Evolutionary conservation across 768 basidiomycete species (phyloP).

Genomic region (Suillus luteus): DNA sequence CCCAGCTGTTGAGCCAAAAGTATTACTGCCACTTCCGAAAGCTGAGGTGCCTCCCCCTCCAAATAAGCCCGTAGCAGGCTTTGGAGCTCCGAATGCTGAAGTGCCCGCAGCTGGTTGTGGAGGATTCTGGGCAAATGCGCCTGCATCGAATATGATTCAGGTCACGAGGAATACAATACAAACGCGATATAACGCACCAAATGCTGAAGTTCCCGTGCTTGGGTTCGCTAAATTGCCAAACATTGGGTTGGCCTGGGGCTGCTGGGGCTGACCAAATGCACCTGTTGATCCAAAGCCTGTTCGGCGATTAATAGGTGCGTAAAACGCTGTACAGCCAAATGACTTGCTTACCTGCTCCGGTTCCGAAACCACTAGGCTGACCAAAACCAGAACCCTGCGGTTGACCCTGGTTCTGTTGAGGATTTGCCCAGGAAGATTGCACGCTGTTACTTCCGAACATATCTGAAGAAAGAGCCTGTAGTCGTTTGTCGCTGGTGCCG

Average conservation of each 20-base stretch:
- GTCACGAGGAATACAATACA: slow-evolving; percentile 10
- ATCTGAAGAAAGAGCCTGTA: slow-evolving; percentile 25
- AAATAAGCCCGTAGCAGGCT: slow-evolving; percentile 77
- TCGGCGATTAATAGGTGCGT: slow-evolving; percentile 25
- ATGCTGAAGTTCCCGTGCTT: slow-evolving; percentile 34
- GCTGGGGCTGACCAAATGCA: slow-evolving; percentile 64
- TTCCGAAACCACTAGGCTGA: slow-evolving; percentile 66
- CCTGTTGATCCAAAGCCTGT: slow-evolving; percentile 55
- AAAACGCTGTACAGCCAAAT: slow-evolving; percentile 28
- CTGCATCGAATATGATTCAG: slow-evolving; percentile 22
- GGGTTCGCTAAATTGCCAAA: slow-evolving; percentile 62
- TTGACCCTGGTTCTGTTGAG: slow-evolving; percentile 68
- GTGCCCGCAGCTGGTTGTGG: slow-evolving; percentile 37
- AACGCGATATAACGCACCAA: slow-evolving; percentile 33
- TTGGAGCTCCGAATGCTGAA: slow-evolving; percentile 63
- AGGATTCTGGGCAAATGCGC: slow-evolving; percentile 44
- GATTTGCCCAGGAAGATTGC: slow-evolving; percentile 70
- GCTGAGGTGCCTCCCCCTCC: slow-evolving; percentile 52
- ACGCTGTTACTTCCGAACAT: slow-evolving; percentile 63
- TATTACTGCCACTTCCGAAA: slow-evolving; percentile 46
- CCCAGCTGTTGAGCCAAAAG: slow-evolving; percentile 42
- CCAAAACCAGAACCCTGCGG: slow-evolving; percentile 65
- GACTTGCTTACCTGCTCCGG: slow-evolving; percentile 46
- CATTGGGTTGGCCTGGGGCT: slow-evolving; percentile 77
- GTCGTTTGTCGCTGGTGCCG: slow-evolving; percentile 27